phyloP scores from a whole-genome alignment of 345 rosid genomes.

The Toxicodendron radicans region DNA sequence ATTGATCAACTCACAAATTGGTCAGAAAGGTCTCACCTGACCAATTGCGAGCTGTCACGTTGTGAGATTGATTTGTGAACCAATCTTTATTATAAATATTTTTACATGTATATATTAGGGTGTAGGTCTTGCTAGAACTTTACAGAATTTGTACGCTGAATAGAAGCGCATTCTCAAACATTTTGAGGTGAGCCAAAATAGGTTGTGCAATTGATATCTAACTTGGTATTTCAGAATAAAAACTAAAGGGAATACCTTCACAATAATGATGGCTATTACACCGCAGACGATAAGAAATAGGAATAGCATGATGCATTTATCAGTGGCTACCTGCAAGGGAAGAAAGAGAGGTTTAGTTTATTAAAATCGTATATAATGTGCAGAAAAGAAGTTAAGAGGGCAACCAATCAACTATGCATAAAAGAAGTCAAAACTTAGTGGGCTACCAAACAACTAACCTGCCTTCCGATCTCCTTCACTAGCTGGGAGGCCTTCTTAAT shows the following conservation, averaged over 20 bases:
- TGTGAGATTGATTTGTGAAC: too few relatives aligned
- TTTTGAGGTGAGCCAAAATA: neutral
- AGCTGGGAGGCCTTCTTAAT: constrained; percentile 97
- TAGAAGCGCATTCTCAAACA: neutral
- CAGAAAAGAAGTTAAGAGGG: constrained; percentile 7
- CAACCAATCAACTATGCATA: constrained; percentile 14
- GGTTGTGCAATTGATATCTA: neutral
- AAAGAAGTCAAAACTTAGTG: neutral
- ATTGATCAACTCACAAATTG: too few relatives aligned
- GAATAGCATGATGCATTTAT: constrained; percentile 96
- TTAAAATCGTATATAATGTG: neutral
- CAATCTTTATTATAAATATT: too few relatives aligned
- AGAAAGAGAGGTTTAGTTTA: constrained; percentile 15
- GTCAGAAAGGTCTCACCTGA: too few relatives aligned
- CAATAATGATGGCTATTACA: constrained; percentile 87
- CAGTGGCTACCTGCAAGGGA: constrained; percentile 85
- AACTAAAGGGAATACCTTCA: constrained; percentile 62
- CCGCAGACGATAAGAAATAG: constrained; percentile 89
- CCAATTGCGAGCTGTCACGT: too few relatives aligned
- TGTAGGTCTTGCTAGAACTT: neutral
- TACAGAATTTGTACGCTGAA: neutral
- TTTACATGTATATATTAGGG: too few relatives aligned
- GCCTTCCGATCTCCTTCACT: constrained; percentile 98
- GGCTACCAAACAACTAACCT: constrained; percentile 47
- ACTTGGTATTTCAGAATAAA: neutral